phyloP scores from a whole-genome alignment of 1,139 yeast species.

The Pichia sp. region DNA sequence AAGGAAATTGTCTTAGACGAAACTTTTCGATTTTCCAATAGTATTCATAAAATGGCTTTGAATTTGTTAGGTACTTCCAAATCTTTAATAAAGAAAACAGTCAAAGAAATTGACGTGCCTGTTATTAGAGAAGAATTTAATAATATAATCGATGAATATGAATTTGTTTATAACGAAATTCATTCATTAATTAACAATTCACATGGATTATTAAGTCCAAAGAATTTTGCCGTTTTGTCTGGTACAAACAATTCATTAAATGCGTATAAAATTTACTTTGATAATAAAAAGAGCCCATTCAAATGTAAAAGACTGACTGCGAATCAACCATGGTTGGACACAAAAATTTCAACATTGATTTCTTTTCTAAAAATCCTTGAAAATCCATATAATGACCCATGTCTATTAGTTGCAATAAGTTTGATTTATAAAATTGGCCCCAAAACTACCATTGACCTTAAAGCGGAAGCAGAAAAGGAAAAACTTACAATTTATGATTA shows the following conservation, averaged over 20 bases:
- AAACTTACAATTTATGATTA: constrained; percentile 23
- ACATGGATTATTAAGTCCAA: constrained; percentile 40
- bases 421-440: constrained; percentile 32
- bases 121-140: constrained; percentile 34
- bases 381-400: constrained; percentile 31
- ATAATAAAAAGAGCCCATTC: constrained; percentile 34
- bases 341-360: constrained; percentile 44
- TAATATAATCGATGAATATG: constrained; percentile 34
- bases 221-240: constrained; percentile 52
- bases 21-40: constrained; percentile 56
- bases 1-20: constrained; percentile 37
- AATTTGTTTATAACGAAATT: constrained; percentile 43
- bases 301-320: constrained; percentile 41
- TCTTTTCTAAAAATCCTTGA: constrained; percentile 42
- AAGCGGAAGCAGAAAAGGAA: constrained; percentile 17
- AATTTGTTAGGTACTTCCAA: constrained; percentile 25
- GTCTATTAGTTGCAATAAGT: constrained; percentile 31
- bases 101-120: constrained; percentile 24
- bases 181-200: constrained; percentile 39
- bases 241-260: constrained; percentile 50
- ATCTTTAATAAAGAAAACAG: constrained; percentile 19
- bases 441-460: constrained; percentile 25
- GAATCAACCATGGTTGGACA: constrained; percentile 48
- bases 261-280: constrained; percentile 37
- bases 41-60: constrained; percentile 42